Conservation (phyloP, 352 stramenopile genomes). For the Globisporangium solare region DNA sequence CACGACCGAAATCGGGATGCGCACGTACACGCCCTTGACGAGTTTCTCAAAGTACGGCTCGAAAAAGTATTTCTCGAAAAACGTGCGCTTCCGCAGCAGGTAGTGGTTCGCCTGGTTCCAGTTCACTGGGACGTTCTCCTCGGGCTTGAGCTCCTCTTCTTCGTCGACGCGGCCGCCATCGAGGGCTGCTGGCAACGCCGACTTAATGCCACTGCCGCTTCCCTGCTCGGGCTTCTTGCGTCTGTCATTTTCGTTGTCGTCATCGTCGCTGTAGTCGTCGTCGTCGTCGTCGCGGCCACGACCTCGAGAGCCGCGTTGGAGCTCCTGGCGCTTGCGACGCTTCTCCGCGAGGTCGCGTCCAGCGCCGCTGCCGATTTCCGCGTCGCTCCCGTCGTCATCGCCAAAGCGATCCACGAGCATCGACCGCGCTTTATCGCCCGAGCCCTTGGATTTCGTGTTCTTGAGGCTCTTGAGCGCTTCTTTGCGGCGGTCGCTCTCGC, state of each 20-base stretch:
- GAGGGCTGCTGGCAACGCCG: slow-evolving; percentile 23
- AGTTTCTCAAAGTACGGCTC: slow-evolving; percentile 82
- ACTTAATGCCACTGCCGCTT: slow-evolving; percentile 11
- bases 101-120: slow-evolving; percentile 80
- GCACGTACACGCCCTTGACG: slow-evolving; percentile 70
- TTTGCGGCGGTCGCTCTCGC: slow-evolving; percentile 72
- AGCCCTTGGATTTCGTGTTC: slow-evolving; percentile 59
- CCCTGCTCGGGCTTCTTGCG: slow-evolving; percentile 4
- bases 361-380: slow-evolving; percentile 20
- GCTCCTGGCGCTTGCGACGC: slow-evolving; percentile 62
- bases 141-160: slow-evolving; percentile 36
- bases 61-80: slow-evolving; percentile 86
- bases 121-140: slow-evolving; percentile 68
- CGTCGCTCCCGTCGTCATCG: slow-evolving; percentile 49
- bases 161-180: slow-evolving; percentile 39
- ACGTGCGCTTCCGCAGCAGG: slow-evolving; percentile 61
- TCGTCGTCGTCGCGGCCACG: slow-evolving; percentile 31
- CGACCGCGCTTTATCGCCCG: slow-evolving; percentile 55
- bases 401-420: slow-evolving; percentile 78
- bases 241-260: slow-evolving; percentile 24
- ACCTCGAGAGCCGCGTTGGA: slow-evolving; percentile 38
- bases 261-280: slow-evolving; percentile 37
- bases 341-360: slow-evolving; percentile 71
- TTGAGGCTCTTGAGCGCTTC: slow-evolving; percentile 77
- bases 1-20: slow-evolving; percentile 60